phyloP scores from a whole-genome alignment of 768 basidiomycete genomes.

The Leccinum imitatum region DNA sequence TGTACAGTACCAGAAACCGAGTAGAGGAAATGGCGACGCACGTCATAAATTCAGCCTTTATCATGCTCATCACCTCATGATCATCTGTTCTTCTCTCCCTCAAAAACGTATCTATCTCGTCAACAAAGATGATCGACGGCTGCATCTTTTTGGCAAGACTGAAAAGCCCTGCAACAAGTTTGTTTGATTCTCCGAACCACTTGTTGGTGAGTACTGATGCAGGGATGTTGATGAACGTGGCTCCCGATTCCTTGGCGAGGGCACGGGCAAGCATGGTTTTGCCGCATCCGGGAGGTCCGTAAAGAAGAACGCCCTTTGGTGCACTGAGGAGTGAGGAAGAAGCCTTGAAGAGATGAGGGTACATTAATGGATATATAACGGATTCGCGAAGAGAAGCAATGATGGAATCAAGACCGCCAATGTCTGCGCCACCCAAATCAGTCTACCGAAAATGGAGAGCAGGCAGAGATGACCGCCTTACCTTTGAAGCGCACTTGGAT shows the following conservation, averaged over 20 bases:
- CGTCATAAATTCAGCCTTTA: conserved; percentile 97
- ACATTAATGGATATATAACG: conserved; percentile 91
- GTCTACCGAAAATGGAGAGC: neutral
- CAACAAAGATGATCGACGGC: conserved; percentile 97
- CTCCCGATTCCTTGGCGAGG: conserved; percentile 94
- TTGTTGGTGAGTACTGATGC: conserved; percentile 74
- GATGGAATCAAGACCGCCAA: conserved; percentile 92
- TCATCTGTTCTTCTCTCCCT: conserved; percentile 84
- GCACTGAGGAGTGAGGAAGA: conserved; percentile 83
- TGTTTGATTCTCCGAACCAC: conserved; percentile 91
- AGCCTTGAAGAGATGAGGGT: conserved; percentile 82
- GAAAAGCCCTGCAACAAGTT: conserved; percentile 92
- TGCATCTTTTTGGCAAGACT: conserved; percentile 91
- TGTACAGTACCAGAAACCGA: conserved; percentile 3
- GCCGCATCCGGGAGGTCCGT: conserved; percentile 96
- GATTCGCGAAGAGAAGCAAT: conserved; percentile 90
- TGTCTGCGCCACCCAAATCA: conserved; percentile 46
- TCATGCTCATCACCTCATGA: conserved; percentile 98
- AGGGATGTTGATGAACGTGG: conserved; percentile 91
- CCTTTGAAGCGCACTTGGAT: conserved; percentile 76
- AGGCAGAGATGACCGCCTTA: conserved; percentile 33
- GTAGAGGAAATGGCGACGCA: conserved; percentile 36
- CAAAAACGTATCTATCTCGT: conserved; percentile 96
- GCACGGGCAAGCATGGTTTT: conserved; percentile 99
- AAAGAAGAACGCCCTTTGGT: conserved; percentile 94